Conservation (phyloP, 1,139 yeast genomes). For the Suhomyces ambrosiae region DNA sequence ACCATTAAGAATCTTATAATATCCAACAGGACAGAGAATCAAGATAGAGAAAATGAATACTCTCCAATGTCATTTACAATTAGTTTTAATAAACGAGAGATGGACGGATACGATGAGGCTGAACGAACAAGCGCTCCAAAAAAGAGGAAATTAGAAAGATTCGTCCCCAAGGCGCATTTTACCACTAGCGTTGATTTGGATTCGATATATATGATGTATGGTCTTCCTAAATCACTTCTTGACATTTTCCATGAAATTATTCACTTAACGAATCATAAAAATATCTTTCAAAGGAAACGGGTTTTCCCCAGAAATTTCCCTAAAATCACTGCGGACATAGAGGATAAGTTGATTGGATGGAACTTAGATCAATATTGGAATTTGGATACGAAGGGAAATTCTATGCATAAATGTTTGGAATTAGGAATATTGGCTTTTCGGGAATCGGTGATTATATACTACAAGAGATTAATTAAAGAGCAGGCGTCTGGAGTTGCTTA, state of each 20-base stretch:
- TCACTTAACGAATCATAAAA: slow-evolving; percentile 54
- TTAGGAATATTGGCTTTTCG: slow-evolving; percentile 45
- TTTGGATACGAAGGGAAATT: slow-evolving; percentile 25
- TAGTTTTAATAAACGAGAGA: slow-evolving; percentile 24
- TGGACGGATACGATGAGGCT: slow-evolving; percentile 14
- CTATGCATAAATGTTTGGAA: slow-evolving; percentile 42
- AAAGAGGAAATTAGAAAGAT: slow-evolving; percentile 1
- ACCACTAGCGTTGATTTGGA: slow-evolving; percentile 14
- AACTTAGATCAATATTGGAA: slow-evolving; percentile 43
- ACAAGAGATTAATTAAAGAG: slow-evolving; percentile 47
- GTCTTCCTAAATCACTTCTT: slow-evolving; percentile 49
- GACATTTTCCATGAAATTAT: slow-evolving; percentile 48
- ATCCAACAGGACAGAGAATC: slow-evolving; percentile 10
- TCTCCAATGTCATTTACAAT: slow-evolving; percentile 28
- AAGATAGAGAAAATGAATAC: slow-evolving; percentile 13
- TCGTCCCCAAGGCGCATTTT: slow-evolving; percentile 6
- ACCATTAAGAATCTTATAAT: slow-evolving; percentile 21
- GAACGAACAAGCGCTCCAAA: slow-evolving; percentile 1
- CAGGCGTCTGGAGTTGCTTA: slow-evolving; percentile 23
- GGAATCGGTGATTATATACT: slow-evolving; percentile 46
- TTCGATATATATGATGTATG: slow-evolving; percentile 46
- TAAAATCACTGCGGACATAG: slow-evolving; percentile 54
- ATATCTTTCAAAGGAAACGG: slow-evolving; percentile 45
- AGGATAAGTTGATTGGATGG: slow-evolving; percentile 52
- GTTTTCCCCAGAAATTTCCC: slow-evolving; percentile 59